Base-by-base conservation (phyloP, 2,329 filamentous ascomycete species). In the Trichoderma lentiforme region DNA sequence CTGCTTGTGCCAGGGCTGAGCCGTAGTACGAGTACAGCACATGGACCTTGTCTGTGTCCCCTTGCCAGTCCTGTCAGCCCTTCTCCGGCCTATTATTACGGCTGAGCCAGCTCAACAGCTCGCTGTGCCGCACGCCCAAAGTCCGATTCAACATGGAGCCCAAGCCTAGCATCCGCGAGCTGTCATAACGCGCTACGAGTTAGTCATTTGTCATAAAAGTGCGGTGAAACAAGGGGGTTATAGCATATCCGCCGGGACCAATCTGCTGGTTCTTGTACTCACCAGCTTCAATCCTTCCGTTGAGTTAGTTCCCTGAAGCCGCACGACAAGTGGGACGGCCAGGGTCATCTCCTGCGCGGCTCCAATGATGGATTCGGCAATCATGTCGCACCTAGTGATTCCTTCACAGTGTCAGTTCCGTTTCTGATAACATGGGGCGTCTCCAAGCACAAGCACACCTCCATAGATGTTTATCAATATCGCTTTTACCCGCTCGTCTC, bases 401-500 rank as follows among this genome's bases (percentile, higher is more conserved):
- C 85, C 84, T 86, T 51, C 56, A 62, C 57, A 70, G 67, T 58
- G 57, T 70, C 28, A 61, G 67, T 34, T 62, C 14, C 9, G 67
- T n/a, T 36, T 28, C 57, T 24, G 65, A 36, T 57, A 43, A 24
- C 67, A 57, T 47, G 18, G 43, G 43, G n/a, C 36, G 26, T 43
- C 34, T 36, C 34, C 34, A 36, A 36, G 34, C 28, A 30, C 11
- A 26, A 34, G 72, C 78, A 72, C 67, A 80, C 82, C 82, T 30
- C 82, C 82, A 24, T 83, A 90, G 9, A 90, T 88, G 71, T 90
- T 90, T 9, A 90, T 86, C 61, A 90, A 80, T 30, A 90, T 82
- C 4, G 92, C 90, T 76, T 89, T 90, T 8, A 97, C 93, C 34
- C 93, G 85, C 2, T 86, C 81, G 76, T 97, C 94, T 6, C 85